phyloP scores from a whole-genome alignment of 179 eudicot species.

The Amaranthus tricolor region DNA sequence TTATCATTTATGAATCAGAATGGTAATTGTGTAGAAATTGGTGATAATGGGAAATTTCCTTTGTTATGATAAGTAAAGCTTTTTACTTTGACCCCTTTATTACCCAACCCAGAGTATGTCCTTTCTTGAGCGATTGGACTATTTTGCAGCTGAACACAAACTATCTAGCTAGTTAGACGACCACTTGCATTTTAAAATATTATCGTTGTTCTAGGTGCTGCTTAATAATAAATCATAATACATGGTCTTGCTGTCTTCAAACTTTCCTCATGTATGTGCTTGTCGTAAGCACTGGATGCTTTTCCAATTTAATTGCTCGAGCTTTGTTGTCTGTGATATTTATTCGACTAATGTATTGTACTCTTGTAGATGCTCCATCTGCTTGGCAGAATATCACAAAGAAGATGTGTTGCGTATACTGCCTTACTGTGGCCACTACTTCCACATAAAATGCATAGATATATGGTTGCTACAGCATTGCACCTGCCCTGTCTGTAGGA shows the following conservation, averaged over 20 bases:
- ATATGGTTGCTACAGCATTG: slow-evolving; percentile 88
- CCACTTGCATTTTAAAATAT: not conserved
- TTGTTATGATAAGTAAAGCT: not conserved
- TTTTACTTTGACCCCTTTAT: not conserved
- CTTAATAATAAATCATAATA: too few species aligned
- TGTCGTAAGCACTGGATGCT: not conserved
- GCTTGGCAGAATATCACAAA: slow-evolving; percentile 70
- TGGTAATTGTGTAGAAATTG: not conserved
- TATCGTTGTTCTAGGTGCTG: not conserved
- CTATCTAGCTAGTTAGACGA: too few species aligned
- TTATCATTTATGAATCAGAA: not conserved
- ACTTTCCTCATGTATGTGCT: not conserved
- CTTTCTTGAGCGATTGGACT: not conserved
- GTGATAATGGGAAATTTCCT: not conserved
- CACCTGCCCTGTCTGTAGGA: slow-evolving; percentile 90
- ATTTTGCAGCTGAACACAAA: not conserved
- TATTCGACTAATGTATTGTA: not conserved
- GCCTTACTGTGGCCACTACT: slow-evolving; percentile 81
- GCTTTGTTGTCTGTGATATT: not conserved
- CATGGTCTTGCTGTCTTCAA: not conserved
- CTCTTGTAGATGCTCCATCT: slow-evolving; percentile 69
- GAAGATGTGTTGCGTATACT: slow-evolving; percentile 79
- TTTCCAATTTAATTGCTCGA: not conserved
- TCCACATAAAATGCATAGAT: slow-evolving; percentile 81
- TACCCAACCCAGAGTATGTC: not conserved